Percentiles rank a stretch among this genome's conserved stretches.
These are phyloP conservation scores for Fusarium sp. DNA, from an alignment of 2,329 filamentous ascomycete species.

Conservation along the genomic window DNA sequence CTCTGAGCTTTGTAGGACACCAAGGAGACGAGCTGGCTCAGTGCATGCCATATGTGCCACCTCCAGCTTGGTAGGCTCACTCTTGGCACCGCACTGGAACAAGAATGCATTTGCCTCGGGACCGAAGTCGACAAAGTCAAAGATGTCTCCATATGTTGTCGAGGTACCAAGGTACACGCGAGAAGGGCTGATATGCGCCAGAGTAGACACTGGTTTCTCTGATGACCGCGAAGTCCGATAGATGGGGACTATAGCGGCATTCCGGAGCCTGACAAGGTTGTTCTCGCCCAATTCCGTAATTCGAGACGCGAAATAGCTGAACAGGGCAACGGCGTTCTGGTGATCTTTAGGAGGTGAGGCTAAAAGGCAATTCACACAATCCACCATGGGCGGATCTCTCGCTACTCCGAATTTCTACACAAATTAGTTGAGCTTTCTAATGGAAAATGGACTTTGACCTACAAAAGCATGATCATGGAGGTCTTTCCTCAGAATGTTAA, in stretches of 20 bases:
- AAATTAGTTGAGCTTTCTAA: slow-evolving; percentile 14
- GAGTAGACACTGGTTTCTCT: slow-evolving; percentile 55
- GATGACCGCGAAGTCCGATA: slow-evolving; percentile 48
- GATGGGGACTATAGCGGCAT: slow-evolving; percentile 79
- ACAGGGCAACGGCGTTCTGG: slow-evolving; percentile 75
- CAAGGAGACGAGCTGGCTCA: slow-evolving; percentile 84
- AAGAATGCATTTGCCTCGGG: slow-evolving; percentile 88
- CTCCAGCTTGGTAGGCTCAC: slow-evolving; percentile 87
- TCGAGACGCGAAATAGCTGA: slow-evolving; percentile 84
- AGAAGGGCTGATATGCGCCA: slow-evolving; percentile 68
- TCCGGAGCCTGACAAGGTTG: slow-evolving; percentile 68
- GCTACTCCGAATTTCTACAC: slow-evolving; percentile 81
- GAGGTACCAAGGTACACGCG: slow-evolving; percentile 83
- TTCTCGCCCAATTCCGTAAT: slow-evolving; percentile 76
- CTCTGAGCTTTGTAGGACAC: slow-evolving; percentile 81
- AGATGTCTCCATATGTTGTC: slow-evolving; percentile 82
- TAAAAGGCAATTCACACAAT: slow-evolving; percentile 80
- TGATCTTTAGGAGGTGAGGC: slow-evolving; percentile 75
- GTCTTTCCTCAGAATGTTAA: slow-evolving; percentile 78
- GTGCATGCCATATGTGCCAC: slow-evolving; percentile 84
- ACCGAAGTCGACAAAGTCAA: slow-evolving; percentile 97
- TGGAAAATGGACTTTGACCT: slow-evolving; percentile 40
- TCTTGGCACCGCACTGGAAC: slow-evolving; percentile 87
- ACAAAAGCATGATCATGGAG: slow-evolving; percentile 79
- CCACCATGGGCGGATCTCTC: slow-evolving; percentile 80